Conservation (phyloP, 352 stramenopile species). For the Phytophthora constricta region DNA sequence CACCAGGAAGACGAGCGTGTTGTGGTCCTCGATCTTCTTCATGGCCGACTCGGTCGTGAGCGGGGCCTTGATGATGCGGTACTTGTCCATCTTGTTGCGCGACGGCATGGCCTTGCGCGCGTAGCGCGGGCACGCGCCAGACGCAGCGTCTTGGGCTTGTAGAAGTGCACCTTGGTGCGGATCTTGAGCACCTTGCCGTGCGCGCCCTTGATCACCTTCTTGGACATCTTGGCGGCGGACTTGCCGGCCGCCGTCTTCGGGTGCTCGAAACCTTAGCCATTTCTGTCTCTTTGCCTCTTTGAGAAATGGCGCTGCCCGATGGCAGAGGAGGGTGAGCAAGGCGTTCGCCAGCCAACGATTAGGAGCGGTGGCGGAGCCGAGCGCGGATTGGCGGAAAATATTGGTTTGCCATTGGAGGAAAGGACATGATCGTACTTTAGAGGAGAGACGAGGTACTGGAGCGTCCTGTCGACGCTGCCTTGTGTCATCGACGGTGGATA, state of each 20-base stretch:
- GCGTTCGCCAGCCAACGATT: slow-evolving; percentile 42
- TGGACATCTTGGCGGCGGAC: slow-evolving; percentile 93
- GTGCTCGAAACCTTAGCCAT: slow-evolving; percentile 75
- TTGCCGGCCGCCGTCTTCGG: slow-evolving; percentile 88
- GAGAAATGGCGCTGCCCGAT: slow-evolving; percentile 46
- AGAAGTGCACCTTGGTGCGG: slow-evolving; percentile 99
- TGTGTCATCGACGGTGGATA: slow-evolving; percentile 5
- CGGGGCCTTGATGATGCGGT: slow-evolving; percentile 99
- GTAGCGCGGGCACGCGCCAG: slow-evolving; percentile 97
- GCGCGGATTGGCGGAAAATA: neutral
- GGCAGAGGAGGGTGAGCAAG: neutral
- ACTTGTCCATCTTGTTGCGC: slow-evolving; percentile 98
- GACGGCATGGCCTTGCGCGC: slow-evolving; percentile 92
- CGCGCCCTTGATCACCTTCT: slow-evolving; percentile 96
- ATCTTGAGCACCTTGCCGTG: slow-evolving; percentile 98
- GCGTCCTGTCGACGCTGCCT: slow-evolving; percentile 3
- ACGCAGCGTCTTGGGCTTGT: slow-evolving; percentile 98
- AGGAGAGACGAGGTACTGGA: neutral
- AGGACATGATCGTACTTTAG: slow-evolving; percentile 13
- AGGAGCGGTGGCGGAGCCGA: neutral
- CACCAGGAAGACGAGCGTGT: slow-evolving; percentile 99
- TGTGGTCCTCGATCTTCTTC: slow-evolving; percentile 99
- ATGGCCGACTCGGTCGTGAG: slow-evolving; percentile 99
- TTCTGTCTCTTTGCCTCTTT: slow-evolving; percentile 64
- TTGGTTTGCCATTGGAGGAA: neutral